Evolutionary conservation across 768 basidiomycete genomes (phyloP).

Genomic region (Termitomyces sp.): DNA sequence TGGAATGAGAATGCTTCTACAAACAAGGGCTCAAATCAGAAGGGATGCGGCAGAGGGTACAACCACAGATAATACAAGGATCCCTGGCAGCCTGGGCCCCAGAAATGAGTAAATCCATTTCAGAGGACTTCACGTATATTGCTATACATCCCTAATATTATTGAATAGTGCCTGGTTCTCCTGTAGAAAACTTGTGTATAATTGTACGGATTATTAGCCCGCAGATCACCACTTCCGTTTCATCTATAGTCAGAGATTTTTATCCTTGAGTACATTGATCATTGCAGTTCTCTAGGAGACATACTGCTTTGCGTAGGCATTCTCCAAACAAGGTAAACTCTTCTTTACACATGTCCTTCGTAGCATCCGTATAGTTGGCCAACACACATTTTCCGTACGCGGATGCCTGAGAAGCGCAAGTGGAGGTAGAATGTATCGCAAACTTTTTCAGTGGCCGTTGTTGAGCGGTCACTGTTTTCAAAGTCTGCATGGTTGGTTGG

Average conservation of each 20-base stretch:
- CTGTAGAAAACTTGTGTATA: not conserved
- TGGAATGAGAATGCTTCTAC: constrained; percentile 45
- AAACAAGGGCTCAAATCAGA: constrained; percentile 38
- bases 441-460: constrained; percentile 52
- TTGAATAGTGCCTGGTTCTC: not conserved
- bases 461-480: constrained; percentile 20
- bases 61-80: constrained; percentile 18
- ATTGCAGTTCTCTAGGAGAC: constrained; percentile 16
- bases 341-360: constrained; percentile 73
- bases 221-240: constrained; percentile 26
- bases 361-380: constrained; percentile 76
- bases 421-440: constrained; percentile 66
- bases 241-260: constrained; percentile 17
- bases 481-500: constrained; percentile 16
- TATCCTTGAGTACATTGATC: not conserved
- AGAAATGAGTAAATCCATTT: constrained; percentile 13
- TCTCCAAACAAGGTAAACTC: constrained; percentile 82
- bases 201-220: not conserved
- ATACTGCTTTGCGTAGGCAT: constrained; percentile 76
- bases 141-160: not conserved
- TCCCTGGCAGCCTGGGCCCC: constrained; percentile 34
- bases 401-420: constrained; percentile 66
- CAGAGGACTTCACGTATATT: not conserved
- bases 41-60: constrained; percentile 22
- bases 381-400: constrained; percentile 88